Evolutionary conservation across 1,139 yeast species (phyloP), one percentile per base, ranked within the genome.

Genomic region (Tardiomyces depauwii): DNA sequence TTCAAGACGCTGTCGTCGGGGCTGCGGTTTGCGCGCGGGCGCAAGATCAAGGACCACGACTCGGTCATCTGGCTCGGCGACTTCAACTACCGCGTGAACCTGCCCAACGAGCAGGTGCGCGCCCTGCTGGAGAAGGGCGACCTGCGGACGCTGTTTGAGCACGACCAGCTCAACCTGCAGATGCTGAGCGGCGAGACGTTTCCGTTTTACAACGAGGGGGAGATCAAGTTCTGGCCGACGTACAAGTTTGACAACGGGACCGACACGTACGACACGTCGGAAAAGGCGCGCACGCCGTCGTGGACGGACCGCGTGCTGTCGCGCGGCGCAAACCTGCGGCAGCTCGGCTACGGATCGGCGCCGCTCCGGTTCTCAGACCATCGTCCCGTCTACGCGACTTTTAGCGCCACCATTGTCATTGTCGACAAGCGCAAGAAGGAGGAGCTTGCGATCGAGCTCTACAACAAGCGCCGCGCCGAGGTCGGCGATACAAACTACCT

Each of bases 31-130:
- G 77, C 86, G 1, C 73, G 91, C 45, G 85, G 87, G 49, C 56
- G 72, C 12, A 72, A 75, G 21, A 77, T 89, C 32, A 74, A 74
- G 51, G 95, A 87, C 56, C 96, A 87, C 61, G 96, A 91, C 60
- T 78, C 82, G 38, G 76, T 88, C 2, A 72, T 93, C 10, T 91
- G 98, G 98, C 74, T 89, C 63, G 98, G 99, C 3, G 99, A 93
- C 64, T 83, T 93, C 63, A 93, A 93, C 62, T 93, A 84, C 65
- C 72, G 99, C 55, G 78, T 93, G 33, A 70, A 77, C 27, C 64
- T 88, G 55, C 75, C 85, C 0, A 87, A 85, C 60, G 95, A 84
- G 6, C 77, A 78, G 23, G 95, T 87, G 12, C 70, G 95, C 47
- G 61, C 67, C 6, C 62, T 78, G 47, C 73, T 89, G 27, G 51